Evolutionary conservation across 352 stramenopile species (phyloP).

Genomic region (Blastocystis sp.): DNA sequence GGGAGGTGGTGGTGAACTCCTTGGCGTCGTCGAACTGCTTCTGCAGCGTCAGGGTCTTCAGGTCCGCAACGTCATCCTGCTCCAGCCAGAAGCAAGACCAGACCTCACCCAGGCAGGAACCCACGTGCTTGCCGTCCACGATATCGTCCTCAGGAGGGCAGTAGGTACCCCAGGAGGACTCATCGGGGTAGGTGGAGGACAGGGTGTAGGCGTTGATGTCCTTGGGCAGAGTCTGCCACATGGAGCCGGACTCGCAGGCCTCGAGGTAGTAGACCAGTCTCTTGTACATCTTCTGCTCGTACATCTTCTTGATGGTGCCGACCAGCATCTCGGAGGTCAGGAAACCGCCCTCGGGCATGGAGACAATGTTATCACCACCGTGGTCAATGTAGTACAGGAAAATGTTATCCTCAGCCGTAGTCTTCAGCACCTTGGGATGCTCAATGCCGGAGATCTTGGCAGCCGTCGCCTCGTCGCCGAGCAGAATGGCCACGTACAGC

Average conservation of each 20-base stretch:
- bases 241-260: constrained; percentile 58
- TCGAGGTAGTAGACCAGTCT: constrained; percentile 60
- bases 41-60: constrained; percentile 67
- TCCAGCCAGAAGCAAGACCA: constrained; percentile 70
- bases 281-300: constrained; percentile 65
- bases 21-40: constrained; percentile 70
- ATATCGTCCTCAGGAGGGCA: constrained; percentile 67
- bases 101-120: constrained; percentile 71
- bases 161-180: background rate
- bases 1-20: constrained; percentile 70
- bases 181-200: constrained; percentile 44
- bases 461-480: background rate
- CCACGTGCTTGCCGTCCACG: constrained; percentile 12
- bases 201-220: constrained; percentile 51
- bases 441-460: constrained; percentile 70
- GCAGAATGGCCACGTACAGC: background rate
- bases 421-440: constrained; percentile 70
- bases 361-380: constrained; percentile 54
- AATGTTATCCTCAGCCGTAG: constrained; percentile 39
- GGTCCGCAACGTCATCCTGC: constrained; percentile 64
- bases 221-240: constrained; percentile 30
- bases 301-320: constrained; percentile 2
- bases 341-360: constrained; percentile 9
- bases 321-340: constrained; percentile 57
- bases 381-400: constrained; percentile 59